phyloP scores from a whole-genome alignment of 1,284 basidiomycete species.

The Heliocybe sulcata region DNA sequence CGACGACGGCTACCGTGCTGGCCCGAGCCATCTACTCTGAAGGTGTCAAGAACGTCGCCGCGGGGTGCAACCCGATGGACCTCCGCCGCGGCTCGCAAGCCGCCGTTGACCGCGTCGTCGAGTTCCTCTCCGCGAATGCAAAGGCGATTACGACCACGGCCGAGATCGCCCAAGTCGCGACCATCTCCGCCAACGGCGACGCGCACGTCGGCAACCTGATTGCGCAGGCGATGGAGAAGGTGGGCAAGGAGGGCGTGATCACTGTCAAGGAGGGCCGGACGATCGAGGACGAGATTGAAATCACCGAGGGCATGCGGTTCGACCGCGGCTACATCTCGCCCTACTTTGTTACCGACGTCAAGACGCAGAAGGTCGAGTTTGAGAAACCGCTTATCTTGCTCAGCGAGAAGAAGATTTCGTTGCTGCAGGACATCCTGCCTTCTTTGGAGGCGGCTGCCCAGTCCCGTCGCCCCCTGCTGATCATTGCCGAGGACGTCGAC shows the following conservation, averaged over 20 bases:
- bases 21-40: constrained; percentile 97
- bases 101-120: constrained; percentile 93
- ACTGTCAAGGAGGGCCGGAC: constrained; percentile 98
- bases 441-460: constrained; percentile 91
- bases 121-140: constrained; percentile 86
- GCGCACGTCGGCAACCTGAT: constrained; percentile 92
- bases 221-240: constrained; percentile 99
- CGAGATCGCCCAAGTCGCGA: constrained; percentile 97
- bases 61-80: constrained; percentile 99
- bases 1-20: constrained; percentile 95
- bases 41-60: constrained; percentile 99
- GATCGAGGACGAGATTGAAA: constrained; percentile 98
- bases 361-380: constrained; percentile 93
- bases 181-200: constrained; percentile 98
- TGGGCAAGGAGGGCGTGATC: constrained; percentile 99
- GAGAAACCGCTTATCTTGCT: constrained; percentile 95
- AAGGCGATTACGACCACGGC: constrained; percentile 95
- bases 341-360: constrained; percentile 99
- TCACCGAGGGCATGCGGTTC: constrained; percentile 99
- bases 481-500: constrained; percentile 97
- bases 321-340: constrained; percentile 98
- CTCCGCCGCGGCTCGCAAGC: constrained; percentile 94
- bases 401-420: constrained; percentile 97
- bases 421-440: constrained; percentile 93
- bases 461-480: constrained; percentile 86